These are phyloP conservation scores for Talaromyces sp. DNA, from an alignment of 2,329 filamentous ascomycete genomes.

Conservation along the genomic window DNA sequence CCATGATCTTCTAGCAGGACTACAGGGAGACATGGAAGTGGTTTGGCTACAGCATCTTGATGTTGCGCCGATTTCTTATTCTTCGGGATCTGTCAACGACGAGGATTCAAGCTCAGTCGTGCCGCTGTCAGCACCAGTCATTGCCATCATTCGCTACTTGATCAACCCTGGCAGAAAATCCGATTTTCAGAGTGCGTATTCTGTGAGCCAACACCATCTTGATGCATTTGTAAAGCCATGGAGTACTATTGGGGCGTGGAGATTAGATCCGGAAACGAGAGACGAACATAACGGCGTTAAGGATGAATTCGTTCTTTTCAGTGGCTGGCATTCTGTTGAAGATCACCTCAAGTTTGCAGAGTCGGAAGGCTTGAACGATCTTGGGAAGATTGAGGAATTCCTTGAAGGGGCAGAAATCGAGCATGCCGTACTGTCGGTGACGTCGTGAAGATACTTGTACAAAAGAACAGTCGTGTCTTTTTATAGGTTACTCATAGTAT, in stretches of 20 bases:
- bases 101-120: slow-evolving; percentile 19
- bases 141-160: slow-evolving; percentile 36
- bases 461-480: not conserved
- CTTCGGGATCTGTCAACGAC: not conserved
- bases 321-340: slow-evolving; percentile 36
- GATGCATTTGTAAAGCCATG: slow-evolving; percentile 28
- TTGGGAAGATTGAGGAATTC: slow-evolving; percentile 23
- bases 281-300: slow-evolving; percentile 19
- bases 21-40: slow-evolving; percentile 39
- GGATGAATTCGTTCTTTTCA: slow-evolving; percentile 45
- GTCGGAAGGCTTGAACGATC: slow-evolving; percentile 31
- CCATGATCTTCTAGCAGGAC: slow-evolving; percentile 34
- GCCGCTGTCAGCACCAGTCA: slow-evolving; percentile 28
- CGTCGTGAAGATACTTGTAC: not conserved
- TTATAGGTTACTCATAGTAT: not conserved
- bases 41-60: slow-evolving; percentile 46
- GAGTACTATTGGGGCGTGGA: slow-evolving; percentile 36
- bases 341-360: slow-evolving; percentile 35
- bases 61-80: slow-evolving; percentile 26
- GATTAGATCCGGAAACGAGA: slow-evolving; percentile 32
- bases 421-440: slow-evolving; percentile 19
- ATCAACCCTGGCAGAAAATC: slow-evolving; percentile 23
- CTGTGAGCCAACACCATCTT: slow-evolving; percentile 25
- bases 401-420: slow-evolving; percentile 28
- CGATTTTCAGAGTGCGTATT: slow-evolving; percentile 29